Evolutionary conservation across 768 basidiomycete species (phyloP), one percentile per base, ranked within the genome.

Genomic region (Suillus decipiens): DNA sequence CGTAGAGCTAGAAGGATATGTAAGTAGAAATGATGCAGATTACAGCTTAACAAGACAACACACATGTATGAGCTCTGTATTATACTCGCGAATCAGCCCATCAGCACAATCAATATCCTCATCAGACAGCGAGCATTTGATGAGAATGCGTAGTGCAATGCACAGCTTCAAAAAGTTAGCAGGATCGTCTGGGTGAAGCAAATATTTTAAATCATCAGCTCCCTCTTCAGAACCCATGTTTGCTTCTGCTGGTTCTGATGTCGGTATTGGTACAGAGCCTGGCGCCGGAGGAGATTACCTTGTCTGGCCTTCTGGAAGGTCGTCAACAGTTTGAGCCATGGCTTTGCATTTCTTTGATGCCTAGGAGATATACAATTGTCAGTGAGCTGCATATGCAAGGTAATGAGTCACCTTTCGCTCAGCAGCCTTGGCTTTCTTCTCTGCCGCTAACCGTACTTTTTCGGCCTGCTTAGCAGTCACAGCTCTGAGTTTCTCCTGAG

Each of bases 391-490:
- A n/a, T n/a, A n/a, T n/a, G n/a, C n/a, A 36, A 7, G 1, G 10
- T 36, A 22, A n/a, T n/a, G n/a, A n/a, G n/a, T 19, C 6, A 47
- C 11, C 45, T 47, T 47, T 10, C 1, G 17, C 45, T 24, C n/a
- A n/a, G 45, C 11, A 24, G 45, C 22, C 45, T 47, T 47, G 2
- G 22, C 22, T 17, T 60, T 60, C n/a, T 61, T 61, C 11, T 61
- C 45, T 1, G 34, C 47, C 1, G 47, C 34, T 0, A 50, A 12
- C 6, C 47, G 3, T 1, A 14, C 28, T 22, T 61, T 61, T 17
- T 61, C 34, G 5, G 33, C 34, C 34, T 51, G 19, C 7, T 61
- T 51, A 2, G 11, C 19, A 24, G 60, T 47, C 3, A 8, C 22
- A 31, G 22, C 15, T 34, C 17, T 3, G 1, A 51, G 14, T 14